phyloP scores from a whole-genome alignment of 1,139 yeast species.

The Lizanozyma gosingica region DNA sequence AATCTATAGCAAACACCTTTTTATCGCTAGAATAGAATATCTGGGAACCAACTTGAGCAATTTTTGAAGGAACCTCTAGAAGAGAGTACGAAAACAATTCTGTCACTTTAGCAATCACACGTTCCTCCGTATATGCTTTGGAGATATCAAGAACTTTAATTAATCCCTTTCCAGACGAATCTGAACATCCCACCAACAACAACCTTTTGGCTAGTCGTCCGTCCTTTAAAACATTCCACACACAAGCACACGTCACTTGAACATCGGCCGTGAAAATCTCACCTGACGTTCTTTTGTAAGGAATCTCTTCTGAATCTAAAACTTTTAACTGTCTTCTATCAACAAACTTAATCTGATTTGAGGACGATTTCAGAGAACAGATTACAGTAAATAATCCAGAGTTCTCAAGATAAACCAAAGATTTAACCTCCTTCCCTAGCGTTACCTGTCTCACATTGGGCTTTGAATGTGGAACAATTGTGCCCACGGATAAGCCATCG shows the following conservation, averaged over 20 bases:
- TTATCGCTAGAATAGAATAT: slow-evolving; percentile 27
- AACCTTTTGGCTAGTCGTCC: slow-evolving; percentile 24
- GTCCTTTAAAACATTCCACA: slow-evolving; percentile 25
- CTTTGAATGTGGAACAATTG: slow-evolving; percentile 14
- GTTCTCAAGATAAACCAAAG: slow-evolving; percentile 21
- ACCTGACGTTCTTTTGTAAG: slow-evolving; percentile 9
- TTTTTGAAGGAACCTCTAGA: slow-evolving; percentile 23
- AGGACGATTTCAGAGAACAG: slow-evolving; percentile 9
- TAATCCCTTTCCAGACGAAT: slow-evolving; percentile 14
- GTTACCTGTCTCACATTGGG: slow-evolving; percentile 23
- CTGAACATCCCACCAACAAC: slow-evolving; percentile 25
- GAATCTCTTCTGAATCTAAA: slow-evolving; percentile 15
- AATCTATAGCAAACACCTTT: slow-evolving; percentile 23
- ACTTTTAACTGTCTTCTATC: slow-evolving; percentile 23
- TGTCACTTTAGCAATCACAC: slow-evolving; percentile 14
- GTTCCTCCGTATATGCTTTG: slow-evolving; percentile 11
- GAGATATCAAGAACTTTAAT: slow-evolving; percentile 29
- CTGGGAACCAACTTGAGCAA: slow-evolving; percentile 23
- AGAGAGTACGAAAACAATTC: slow-evolving; percentile 29
- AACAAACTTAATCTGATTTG: slow-evolving; percentile 21
- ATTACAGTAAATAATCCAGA: neutral
- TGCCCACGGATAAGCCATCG: slow-evolving; percentile 28
- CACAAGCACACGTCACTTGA: slow-evolving; percentile 20
- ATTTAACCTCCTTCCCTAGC: slow-evolving; percentile 25
- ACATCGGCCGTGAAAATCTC: slow-evolving; percentile 22